Percentiles rank a stretch among this genome's conserved stretches.
Evolutionary conservation across 306 rosid species (phyloP).

Genomic region (Vigna angularis): DNA sequence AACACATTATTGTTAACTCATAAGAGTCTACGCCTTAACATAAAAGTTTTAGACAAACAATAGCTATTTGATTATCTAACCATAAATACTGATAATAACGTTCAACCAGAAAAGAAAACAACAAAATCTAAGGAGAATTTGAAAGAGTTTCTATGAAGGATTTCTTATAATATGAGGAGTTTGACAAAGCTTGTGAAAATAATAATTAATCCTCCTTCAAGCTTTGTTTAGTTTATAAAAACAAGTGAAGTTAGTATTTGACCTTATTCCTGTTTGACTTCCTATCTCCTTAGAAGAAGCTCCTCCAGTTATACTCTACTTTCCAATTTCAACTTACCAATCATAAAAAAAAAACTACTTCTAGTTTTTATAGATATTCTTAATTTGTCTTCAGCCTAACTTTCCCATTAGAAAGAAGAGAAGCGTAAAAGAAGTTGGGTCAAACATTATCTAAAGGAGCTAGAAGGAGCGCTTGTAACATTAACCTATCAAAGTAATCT

Average conservation of each 20-base stretch:
- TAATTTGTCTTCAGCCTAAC: not conserved
- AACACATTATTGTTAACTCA: not conserved
- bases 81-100: conserved; percentile 21
- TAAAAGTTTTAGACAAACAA: not conserved
- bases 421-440: not conserved
- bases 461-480: not conserved
- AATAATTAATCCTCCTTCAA: not conserved
- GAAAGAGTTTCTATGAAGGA: not conserved
- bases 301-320: not conserved
- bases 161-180: not conserved
- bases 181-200: not conserved
- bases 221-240: not conserved
- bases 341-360: not conserved
- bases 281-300: not conserved
- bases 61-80: not conserved
- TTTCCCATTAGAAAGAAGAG: not conserved
- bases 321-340: not conserved
- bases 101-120: conserved; percentile 15
- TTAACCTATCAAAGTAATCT: not conserved
- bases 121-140: not conserved
- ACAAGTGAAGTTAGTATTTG: not conserved
- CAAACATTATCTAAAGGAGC: not conserved
- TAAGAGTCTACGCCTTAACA: not conserved
- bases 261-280: not conserved
- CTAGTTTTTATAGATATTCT: not conserved